Percentiles rank a stretch among this genome's conserved stretches.
Conservation (phyloP, 768 basidiomycete species). For the Phylloporus sp. region DNA sequence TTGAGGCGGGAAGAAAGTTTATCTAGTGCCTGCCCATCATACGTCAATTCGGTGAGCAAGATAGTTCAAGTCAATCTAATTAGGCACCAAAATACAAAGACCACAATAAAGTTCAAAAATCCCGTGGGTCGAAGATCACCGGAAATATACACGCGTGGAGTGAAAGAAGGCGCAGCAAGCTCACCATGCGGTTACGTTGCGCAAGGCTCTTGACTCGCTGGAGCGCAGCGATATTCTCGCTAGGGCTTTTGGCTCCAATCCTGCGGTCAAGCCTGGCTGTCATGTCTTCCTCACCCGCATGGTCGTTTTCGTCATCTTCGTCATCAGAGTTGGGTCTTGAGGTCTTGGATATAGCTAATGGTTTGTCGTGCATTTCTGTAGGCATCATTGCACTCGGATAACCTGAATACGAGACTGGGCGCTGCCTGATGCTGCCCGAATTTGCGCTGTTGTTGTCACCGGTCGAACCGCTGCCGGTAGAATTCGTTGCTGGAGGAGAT, state of each 20-base stretch:
- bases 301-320: constrained; percentile 46
- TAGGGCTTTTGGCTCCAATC: constrained; percentile 35
- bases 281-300: constrained; percentile 56
- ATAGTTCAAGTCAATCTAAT: constrained; percentile 3
- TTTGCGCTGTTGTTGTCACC: constrained; percentile 49
- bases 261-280: constrained; percentile 49
- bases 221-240: constrained; percentile 54
- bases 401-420: constrained; percentile 25
- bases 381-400: constrained; percentile 34
- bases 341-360: constrained; percentile 23
- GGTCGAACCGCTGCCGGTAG: constrained; percentile 75
- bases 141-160: constrained; percentile 29
- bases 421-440: constrained; percentile 38
- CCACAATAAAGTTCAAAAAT: not conserved
- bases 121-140: constrained; percentile 6
- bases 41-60: not conserved
- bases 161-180: constrained; percentile 29
- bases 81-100: constrained; percentile 4
- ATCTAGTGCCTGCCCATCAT: constrained; percentile 50
- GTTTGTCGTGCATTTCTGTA: constrained; percentile 37
- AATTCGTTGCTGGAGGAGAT: constrained; percentile 82
- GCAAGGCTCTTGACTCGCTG: constrained; percentile 67
- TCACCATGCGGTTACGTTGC: constrained; percentile 68
- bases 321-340: constrained; percentile 35
- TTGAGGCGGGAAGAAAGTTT: constrained; percentile 59